Evolutionary conservation across 2,329 filamentous ascomycete species (phyloP), one percentile per base, ranked within the genome.

Genomic region (Hymenoscyphus fructigenus): DNA sequence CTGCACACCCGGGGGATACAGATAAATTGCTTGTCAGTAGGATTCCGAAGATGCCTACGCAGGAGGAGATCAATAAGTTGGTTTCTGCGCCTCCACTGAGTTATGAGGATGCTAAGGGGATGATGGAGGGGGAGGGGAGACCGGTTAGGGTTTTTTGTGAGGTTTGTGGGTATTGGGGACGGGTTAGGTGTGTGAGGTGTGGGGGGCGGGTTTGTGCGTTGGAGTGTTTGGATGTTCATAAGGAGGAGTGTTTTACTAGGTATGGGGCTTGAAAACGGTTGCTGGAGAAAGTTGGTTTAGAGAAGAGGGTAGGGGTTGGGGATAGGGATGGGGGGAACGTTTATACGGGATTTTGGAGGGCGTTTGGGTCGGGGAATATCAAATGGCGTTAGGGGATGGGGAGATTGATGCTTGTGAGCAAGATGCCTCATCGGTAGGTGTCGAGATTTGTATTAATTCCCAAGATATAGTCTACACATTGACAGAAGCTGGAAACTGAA

Each of bases 81-180:
- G 79, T 93, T 61, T 79, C 83, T 26, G 84, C 84, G 7, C 86
- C 89, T 60, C 86, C 90, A 57, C 78, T 93, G 62, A 87, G 81
- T 44, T 93, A 92, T 76, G 81, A 84, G 58, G 89, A 91, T 70
- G 87, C 88, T 47, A 78, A 81, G 61, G 85, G 81, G 1, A 73
- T 70, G 32, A 75, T 75, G 9, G 78, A 78, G 44, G 79, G 76
- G 66, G 65, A 63, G 47, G 76, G 47, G 60, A 87, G 87, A 68
- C 88, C 89, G 2, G 79, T 80, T 57, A 81, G 90, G 65, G 79
- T 80, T 41, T 94, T 93, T 76, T 94, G 91, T 77, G 89, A 89
- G 74, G 86, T 92, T 36, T 94, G 91, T 74, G 91, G 91, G 15
- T 93, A 93, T 77, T 93, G 91, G 91, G 91, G 91, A 1, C 81